Percentiles rank a stretch among this genome's conserved stretches.
Evolutionary conservation across 371 early-diverging fungal species (phyloP).

Genomic region (Paramicrosporidium saccamoebae): DNA sequence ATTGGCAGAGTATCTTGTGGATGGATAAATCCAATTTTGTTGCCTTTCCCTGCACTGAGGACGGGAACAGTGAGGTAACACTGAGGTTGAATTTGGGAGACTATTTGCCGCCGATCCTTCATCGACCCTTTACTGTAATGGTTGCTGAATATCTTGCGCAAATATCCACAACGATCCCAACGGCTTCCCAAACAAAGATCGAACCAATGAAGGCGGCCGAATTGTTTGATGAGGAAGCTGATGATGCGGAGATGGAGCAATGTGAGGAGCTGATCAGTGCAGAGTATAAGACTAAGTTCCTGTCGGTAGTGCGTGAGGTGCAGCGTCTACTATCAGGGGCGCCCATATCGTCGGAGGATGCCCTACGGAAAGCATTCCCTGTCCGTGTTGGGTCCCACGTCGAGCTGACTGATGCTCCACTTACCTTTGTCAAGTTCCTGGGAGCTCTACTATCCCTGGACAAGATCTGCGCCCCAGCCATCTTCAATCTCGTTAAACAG

Average conservation of each 20-base stretch:
- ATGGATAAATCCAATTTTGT: slow-evolving; percentile 69
- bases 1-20: slow-evolving; percentile 60
- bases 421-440: slow-evolving; percentile 37
- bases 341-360: too few species aligned
- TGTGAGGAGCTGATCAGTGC: too few species aligned
- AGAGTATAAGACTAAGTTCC: too few species aligned
- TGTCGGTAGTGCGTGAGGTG: too few species aligned
- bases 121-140: slow-evolving; percentile 17
- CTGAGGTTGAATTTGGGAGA: slow-evolving; percentile 66
- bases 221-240: slow-evolving; percentile 2
- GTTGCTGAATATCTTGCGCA: slow-evolving; percentile 13
- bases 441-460: slow-evolving; percentile 37
- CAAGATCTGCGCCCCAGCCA: too few species aligned
- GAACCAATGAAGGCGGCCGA: neutral
- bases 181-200: slow-evolving; percentile 3
- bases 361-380: too few species aligned
- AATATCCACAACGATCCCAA: slow-evolving; percentile 2
- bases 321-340: too few species aligned
- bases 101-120: slow-evolving; percentile 35
- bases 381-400: slow-evolving; percentile 21
- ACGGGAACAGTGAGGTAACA: slow-evolving; percentile 2
- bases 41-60: slow-evolving; percentile 2
- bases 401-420: slow-evolving; percentile 17
- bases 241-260: neutral
- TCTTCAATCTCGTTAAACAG: too few species aligned